Evolutionary conservation across 768 basidiomycete species (phyloP), one percentile per base, ranked within the genome.

Genomic region (Auriculariales sp.): DNA sequence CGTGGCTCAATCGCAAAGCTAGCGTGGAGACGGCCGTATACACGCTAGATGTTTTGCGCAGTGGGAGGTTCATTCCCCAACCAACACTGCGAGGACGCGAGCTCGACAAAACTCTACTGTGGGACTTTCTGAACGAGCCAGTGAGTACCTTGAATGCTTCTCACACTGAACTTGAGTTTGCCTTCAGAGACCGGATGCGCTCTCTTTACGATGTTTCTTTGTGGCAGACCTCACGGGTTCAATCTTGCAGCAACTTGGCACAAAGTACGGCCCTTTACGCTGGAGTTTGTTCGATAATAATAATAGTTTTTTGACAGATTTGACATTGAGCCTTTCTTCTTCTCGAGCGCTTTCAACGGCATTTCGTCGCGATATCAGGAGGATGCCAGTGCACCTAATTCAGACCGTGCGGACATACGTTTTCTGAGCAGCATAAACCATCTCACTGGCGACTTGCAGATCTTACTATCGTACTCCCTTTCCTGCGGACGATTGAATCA

Each of bases 361-460:
- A 83, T 81, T 53, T 80, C 80, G 2, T 76, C 77, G 1, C 71
- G 78, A 49, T 83, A 74, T 46, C 73, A 78, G 53, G 78, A 79
- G 54, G 71, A 68, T 46, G 30, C 54, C 3, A 56, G 58, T 14
- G 61, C 61, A 1, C 9, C 31, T 32, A 31, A 62, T 45, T 71
- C 75, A 55, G 79, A 81, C 61, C 78, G 77, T 80, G 54, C 55
- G 77, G 59, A 33, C 28, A 42, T 44, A 49, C 31, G 30, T 22
- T n/a, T n/a, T 57, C 29, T 55, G 31, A 17, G n/a, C 10, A 9
- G 31, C 11, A 15, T 30, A 24, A 32, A 32, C 6, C 14, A 15
- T n/a, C 17, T n/a, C 25, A 27, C 14, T 44, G 0, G 69, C 62
- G 61, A 24, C 68, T 52, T 39, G 5, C 46, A 78, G 77, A 79